Evolutionary conservation across 2,329 filamentous ascomycete genomes (phyloP).

Genomic region (Paracoccidioides brasiliensis): DNA sequence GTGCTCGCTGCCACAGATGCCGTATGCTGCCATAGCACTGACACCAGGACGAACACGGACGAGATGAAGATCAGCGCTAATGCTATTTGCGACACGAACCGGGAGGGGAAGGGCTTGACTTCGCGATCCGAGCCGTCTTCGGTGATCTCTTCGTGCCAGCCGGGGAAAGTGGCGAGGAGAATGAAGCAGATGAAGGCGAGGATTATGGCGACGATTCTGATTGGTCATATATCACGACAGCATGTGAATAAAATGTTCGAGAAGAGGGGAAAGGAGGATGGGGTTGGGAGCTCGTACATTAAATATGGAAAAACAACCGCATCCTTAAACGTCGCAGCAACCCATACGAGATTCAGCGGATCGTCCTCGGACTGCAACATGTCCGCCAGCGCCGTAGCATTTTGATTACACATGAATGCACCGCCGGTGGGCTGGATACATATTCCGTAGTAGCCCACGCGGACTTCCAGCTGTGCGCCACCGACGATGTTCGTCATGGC

Average conservation of each 20-base stretch:
- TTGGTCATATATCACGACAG: slow-evolving; percentile 5
- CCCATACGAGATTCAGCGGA: slow-evolving; percentile 92
- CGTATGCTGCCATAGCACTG: slow-evolving; percentile 58
- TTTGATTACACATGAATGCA: slow-evolving; percentile 90
- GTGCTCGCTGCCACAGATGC: slow-evolving; percentile 90
- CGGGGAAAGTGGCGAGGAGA: slow-evolving; percentile 88
- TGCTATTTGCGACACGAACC: slow-evolving; percentile 83
- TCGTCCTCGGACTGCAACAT: slow-evolving; percentile 85
- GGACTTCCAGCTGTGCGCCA: slow-evolving; percentile 67
- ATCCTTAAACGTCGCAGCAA: slow-evolving; percentile 94
- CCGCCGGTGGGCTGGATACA: slow-evolving; percentile 87
- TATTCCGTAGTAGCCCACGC: slow-evolving; percentile 96
- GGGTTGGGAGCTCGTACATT: slow-evolving; percentile 48
- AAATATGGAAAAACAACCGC: slow-evolving; percentile 97
- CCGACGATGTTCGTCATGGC: slow-evolving; percentile 87
- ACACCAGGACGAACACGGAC: slow-evolving; percentile 53
- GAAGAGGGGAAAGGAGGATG: background rate
- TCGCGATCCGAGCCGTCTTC: slow-evolving; percentile 70
- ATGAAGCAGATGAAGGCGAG: slow-evolving; percentile 94
- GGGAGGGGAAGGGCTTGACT: slow-evolving; percentile 85
- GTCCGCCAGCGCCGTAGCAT: slow-evolving; percentile 83
- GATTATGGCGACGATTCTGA: slow-evolving; percentile 89
- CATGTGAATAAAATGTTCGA: background rate
- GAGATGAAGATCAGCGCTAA: slow-evolving; percentile 73
- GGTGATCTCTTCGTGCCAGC: slow-evolving; percentile 89